These are phyloP conservation scores for Geoglossum glabrum DNA, from an alignment of 495 filamentous ascomycete species.

Conservation along the genomic window DNA sequence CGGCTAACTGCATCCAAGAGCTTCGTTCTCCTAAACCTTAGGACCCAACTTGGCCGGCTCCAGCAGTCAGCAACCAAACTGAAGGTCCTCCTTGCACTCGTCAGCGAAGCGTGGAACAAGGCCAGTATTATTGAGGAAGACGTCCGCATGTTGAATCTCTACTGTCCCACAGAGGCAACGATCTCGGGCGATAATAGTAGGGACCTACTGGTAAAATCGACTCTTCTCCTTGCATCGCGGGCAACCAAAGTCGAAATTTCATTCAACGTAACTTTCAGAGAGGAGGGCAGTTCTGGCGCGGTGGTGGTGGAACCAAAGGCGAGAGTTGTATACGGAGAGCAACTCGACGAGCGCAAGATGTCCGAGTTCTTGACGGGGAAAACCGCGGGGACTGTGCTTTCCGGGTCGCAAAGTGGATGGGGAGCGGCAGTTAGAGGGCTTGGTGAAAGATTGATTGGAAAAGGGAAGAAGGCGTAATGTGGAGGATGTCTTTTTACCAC, in stretches of 20 bases:
- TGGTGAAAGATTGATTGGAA: neutral
- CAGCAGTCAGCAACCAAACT: slow-evolving; percentile 28
- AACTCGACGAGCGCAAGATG: neutral
- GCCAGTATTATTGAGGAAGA: slow-evolving; percentile 30
- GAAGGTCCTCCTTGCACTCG: slow-evolving; percentile 30
- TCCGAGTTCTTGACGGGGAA: neutral
- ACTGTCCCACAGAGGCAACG: slow-evolving; percentile 29
- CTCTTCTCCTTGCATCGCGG: slow-evolving; percentile 33
- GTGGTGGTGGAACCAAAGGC: neutral
- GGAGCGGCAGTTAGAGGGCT: neutral
- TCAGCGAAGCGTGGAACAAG: slow-evolving; percentile 39
- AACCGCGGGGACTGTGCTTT: neutral
- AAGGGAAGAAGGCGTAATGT: neutral
- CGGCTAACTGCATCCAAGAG: slow-evolving; percentile 32
- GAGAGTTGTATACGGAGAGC: slow-evolving; percentile 2
- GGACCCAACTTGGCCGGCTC: slow-evolving; percentile 33
- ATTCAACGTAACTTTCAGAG: slow-evolving; percentile 13
- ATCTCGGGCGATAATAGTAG: slow-evolving; percentile 25
- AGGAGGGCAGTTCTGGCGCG: neutral
- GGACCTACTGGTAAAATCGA: slow-evolving; percentile 28
- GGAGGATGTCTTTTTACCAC: neutral
- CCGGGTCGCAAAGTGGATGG: neutral
- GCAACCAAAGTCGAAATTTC: slow-evolving; percentile 38
- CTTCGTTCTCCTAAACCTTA: slow-evolving; percentile 50
- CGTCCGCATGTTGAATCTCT: slow-evolving; percentile 31